Conservation (phyloP, 768 basidiomycete genomes). For the Tylopilus cervinicoccineus region DNA sequence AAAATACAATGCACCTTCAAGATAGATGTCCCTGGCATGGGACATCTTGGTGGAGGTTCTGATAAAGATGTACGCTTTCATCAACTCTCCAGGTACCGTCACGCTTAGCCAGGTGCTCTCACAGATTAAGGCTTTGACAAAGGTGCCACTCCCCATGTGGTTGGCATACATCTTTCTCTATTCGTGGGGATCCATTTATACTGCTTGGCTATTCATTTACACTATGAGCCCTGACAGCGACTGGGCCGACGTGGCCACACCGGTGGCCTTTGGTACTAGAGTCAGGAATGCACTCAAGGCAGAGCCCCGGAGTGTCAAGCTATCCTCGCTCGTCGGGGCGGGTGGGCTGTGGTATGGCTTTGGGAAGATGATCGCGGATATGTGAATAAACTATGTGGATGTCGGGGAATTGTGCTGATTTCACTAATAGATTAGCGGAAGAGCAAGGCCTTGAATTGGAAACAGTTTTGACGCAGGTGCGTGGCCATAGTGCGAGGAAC, state of each 20-base stretch:
- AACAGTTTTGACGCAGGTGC: slow-evolving; percentile 62
- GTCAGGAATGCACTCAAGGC: slow-evolving; percentile 88
- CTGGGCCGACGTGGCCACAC: slow-evolving; percentile 87
- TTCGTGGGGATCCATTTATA: slow-evolving; percentile 44
- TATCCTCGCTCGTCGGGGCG: slow-evolving; percentile 80
- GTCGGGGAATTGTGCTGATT: background rate
- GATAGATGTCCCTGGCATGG: slow-evolving; percentile 77
- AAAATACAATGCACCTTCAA: slow-evolving; percentile 95
- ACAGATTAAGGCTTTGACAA: slow-evolving; percentile 75
- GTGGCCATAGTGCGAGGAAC: slow-evolving; percentile 14
- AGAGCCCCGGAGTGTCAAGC: slow-evolving; percentile 78
- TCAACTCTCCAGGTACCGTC: background rate
- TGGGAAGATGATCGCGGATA: slow-evolving; percentile 78
- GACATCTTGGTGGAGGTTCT: slow-evolving; percentile 83
- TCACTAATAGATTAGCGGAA: slow-evolving; percentile 61
- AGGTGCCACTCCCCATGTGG: slow-evolving; percentile 87
- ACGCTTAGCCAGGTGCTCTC: slow-evolving; percentile 6
- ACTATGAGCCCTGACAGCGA: slow-evolving; percentile 46
- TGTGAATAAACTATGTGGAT: slow-evolving; percentile 44
- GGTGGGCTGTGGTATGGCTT: slow-evolving; percentile 93
- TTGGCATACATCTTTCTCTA: slow-evolving; percentile 82
- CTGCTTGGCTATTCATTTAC: background rate
- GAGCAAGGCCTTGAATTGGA: slow-evolving; percentile 70
- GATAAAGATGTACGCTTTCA: slow-evolving; percentile 67
- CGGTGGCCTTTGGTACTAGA: slow-evolving; percentile 66